A percentile compares a stretch with the other conserved stretches of the same genome.
phyloP scores from a whole-genome alignment of 2,329 filamentous ascomycete species.

The Mycosphaerella arachidis region DNA sequence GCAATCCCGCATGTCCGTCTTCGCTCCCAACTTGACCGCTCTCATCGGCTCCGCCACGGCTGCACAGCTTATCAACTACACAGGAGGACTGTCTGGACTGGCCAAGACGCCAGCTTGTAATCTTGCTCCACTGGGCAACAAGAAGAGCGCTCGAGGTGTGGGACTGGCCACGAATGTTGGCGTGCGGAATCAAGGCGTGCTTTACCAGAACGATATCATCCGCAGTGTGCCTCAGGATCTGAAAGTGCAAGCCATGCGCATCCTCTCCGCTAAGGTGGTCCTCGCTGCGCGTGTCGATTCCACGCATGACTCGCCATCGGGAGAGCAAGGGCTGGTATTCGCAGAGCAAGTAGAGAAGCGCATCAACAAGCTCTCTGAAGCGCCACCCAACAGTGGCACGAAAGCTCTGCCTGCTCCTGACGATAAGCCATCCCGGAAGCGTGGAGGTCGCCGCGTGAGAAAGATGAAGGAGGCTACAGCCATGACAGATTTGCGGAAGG shows the following conservation, averaged over 20 bases:
- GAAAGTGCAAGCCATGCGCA: conserved; percentile 90
- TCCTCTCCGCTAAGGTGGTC: conserved; percentile 87
- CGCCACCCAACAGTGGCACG: conserved; percentile 80
- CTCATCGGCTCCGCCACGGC: conserved; percentile 90
- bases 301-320: conserved; percentile 75
- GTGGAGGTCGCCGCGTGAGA: conserved; percentile 80
- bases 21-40: conserved; percentile 87
- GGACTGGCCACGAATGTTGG: conserved; percentile 91
- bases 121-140: conserved; percentile 82
- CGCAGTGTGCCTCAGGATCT: conserved; percentile 77
- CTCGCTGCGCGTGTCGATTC: conserved; percentile 89
- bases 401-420: conserved; percentile 87
- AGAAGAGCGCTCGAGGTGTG: conserved; percentile 67
- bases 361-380: conserved; percentile 87
- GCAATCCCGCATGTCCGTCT: conserved; percentile 92
- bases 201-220: conserved; percentile 89
- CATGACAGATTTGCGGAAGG: conserved; percentile 94
- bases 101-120: conserved; percentile 94
- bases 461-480: conserved; percentile 96
- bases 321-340: conserved; percentile 75
- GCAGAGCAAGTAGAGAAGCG: conserved; percentile 78
- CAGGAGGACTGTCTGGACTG: conserved; percentile 80
- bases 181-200: conserved; percentile 83
- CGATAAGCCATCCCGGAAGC: conserved; percentile 89
- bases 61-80: conserved; percentile 91